Conservation (phyloP, 805 yeast genomes). For the Peterozyma toletana region DNA sequence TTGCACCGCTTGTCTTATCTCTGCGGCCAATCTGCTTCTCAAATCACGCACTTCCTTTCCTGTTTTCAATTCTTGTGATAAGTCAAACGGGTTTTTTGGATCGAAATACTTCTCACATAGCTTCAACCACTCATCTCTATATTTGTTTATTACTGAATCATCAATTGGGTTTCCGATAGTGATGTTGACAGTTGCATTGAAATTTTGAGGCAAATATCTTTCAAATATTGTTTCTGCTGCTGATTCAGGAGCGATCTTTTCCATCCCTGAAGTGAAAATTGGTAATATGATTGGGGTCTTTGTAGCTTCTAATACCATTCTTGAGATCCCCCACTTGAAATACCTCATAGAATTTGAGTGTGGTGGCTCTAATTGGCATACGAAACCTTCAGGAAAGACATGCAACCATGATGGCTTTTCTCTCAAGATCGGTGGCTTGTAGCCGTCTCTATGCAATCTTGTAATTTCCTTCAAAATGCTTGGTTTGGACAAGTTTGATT, state of each 20-base stretch:
- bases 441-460: conserved; percentile 21
- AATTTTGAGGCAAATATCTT: conserved; percentile 52
- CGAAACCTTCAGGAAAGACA: conserved; percentile 92
- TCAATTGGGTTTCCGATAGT: conserved; percentile 67
- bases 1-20: conserved; percentile 56
- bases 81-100: conserved; percentile 43
- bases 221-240: conserved; percentile 47
- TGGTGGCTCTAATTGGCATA: conserved; percentile 77
- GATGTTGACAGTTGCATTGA: conserved; percentile 62
- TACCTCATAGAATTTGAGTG: conserved; percentile 83
- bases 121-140: conserved; percentile 63
- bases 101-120: conserved; percentile 51
- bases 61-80: conserved; percentile 51
- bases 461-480: conserved; percentile 9
- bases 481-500: neutral
- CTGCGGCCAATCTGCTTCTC: conserved; percentile 64
- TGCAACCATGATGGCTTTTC: conserved; percentile 83
- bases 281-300: conserved; percentile 84
- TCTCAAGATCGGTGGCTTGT: conserved; percentile 51
- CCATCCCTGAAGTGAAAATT: conserved; percentile 79
- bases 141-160: conserved; percentile 49
- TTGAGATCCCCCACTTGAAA: conserved; percentile 92
- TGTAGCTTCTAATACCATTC: conserved; percentile 77
- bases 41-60: conserved; percentile 62
- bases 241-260: conserved; percentile 77